These are phyloP conservation scores for Flaveria brownii DNA, from an alignment of 129 eudicot species.

Conservation along the genomic window DNA sequence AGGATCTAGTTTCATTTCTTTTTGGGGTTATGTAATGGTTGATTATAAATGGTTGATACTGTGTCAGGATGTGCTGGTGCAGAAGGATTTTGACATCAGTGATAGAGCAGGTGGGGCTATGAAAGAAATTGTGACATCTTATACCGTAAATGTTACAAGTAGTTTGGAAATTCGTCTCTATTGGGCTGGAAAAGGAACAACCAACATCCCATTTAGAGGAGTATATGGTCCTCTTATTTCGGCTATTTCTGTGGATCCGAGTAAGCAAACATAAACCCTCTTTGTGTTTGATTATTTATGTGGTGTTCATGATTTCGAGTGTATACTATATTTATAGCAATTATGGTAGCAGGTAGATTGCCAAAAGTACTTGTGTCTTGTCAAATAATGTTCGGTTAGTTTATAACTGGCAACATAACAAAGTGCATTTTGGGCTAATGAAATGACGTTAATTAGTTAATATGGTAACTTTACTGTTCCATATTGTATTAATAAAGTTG, in stretches of 20 bases:
- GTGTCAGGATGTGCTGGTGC: neutral
- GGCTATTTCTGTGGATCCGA: constrained; percentile 72
- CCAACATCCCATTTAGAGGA: constrained; percentile 78
- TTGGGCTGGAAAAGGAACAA: constrained; percentile 87
- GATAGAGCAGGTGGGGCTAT: constrained; percentile 19
- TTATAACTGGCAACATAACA: neutral
- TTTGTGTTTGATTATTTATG: neutral
- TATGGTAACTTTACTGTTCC: neutral
- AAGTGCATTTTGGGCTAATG: neutral
- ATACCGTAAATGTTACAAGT: constrained; percentile 39
- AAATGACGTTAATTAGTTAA: neutral
- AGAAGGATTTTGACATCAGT: constrained; percentile 10
- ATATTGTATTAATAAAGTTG: neutral
- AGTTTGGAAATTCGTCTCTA: constrained; percentile 74
- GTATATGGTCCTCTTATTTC: constrained; percentile 88
- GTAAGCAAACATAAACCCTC: constrained; percentile 36
- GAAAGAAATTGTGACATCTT: constrained; percentile 12
- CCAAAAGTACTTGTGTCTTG: neutral
- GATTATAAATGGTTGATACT: neutral
- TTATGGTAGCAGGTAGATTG: neutral
- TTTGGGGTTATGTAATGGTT: neutral
- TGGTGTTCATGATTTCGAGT: neutral
- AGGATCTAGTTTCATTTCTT: neutral
- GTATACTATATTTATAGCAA: neutral
- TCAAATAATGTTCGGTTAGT: neutral